Conservation (phyloP, 2,329 filamentous ascomycete species). For the Lasiodiplodia sp. region DNA sequence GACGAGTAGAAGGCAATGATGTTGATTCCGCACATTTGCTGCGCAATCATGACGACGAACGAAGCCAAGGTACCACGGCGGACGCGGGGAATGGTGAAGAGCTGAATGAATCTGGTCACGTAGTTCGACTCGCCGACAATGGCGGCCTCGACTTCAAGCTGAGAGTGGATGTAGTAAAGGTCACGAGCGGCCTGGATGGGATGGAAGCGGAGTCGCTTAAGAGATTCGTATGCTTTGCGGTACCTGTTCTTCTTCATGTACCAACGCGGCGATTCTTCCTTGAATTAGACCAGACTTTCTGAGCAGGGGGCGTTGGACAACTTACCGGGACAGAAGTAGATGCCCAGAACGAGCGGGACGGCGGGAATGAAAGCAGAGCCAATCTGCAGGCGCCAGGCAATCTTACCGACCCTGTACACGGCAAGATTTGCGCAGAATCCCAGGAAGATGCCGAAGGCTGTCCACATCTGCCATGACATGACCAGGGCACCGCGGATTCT, state of each 20-base stretch:
- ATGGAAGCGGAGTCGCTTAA: constrained; percentile 47
- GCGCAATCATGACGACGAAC: constrained; percentile 43
- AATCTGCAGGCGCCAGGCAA: constrained; percentile 51
- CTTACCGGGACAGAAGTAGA: constrained; percentile 45
- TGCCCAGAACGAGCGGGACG: constrained; percentile 44
- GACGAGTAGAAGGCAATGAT: constrained; percentile 35
- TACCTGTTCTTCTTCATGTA: constrained; percentile 51
- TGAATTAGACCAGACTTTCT: neutral
- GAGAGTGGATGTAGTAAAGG: constrained; percentile 55
- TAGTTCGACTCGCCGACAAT: constrained; percentile 37
- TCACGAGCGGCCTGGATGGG: constrained; percentile 52
- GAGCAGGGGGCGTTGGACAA: too few species aligned
- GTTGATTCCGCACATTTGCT: constrained; percentile 42
- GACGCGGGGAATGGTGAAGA: constrained; percentile 40
- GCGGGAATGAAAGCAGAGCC: constrained; percentile 52
- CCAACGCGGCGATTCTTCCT: constrained; percentile 46
- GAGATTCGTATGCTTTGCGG: constrained; percentile 48
- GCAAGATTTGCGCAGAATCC: constrained; percentile 51
- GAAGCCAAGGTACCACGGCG: constrained; percentile 37
- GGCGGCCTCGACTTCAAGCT: constrained; percentile 43
- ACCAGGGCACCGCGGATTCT: constrained; percentile 16
- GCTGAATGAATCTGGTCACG: constrained; percentile 4
- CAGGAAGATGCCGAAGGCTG: constrained; percentile 55
- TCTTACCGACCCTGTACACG: constrained; percentile 45
- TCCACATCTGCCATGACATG: constrained; percentile 57